Evolutionary conservation across 768 basidiomycete species (phyloP), one percentile per base, ranked within the genome.

Genomic region (Lactarius vividus): DNA sequence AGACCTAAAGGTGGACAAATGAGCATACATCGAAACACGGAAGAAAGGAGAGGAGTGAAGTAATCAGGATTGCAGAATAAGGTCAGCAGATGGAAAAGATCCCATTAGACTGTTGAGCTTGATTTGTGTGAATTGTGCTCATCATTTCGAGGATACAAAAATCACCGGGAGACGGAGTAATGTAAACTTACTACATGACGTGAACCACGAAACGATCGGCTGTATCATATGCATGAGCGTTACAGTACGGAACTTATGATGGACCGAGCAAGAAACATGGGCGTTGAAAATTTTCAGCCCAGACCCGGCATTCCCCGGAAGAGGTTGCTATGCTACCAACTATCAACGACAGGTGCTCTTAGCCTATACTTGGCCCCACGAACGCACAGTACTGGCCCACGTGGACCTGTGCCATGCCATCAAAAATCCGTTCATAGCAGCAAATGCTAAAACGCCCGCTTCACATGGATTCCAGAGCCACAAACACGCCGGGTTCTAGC

Each of bases 21-120:
- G 11, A 5, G 37, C n/a, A 18, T 10, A 55, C 29, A 54, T 31
- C 8, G 13, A 31, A 57, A 2, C 57, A 33, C 15, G 33, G 49
- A 61, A 62, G 18, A 35, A 26, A 16, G 26, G 31, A 53, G 67
- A 4, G 7, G 18, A 15, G 20, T 9, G 7, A n/a, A 23, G 26
- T 33, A 26, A 59, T 81, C 80, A 80, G 80, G 77, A 81, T 79
- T 80, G 79, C 78, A 80, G 80, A 74, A 71, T 63, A 40, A 35
- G 66, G 65, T 81, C 79, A 78, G 78, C 79, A 81, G 66, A 57
- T 79, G 79, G 77, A 78, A 52, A 42, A 72, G 16, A 52, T 74
- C 73, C 75, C 79, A 79, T 80, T 72, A 76, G 79, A 80, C 79
- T 80, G 79, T 80, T 80, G 79, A 80, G 79, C 78, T 81, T 80